These are phyloP conservation scores for Jatropha multifida DNA, from an alignment of 441 rosid genomes.

Conservation along the genomic window DNA sequence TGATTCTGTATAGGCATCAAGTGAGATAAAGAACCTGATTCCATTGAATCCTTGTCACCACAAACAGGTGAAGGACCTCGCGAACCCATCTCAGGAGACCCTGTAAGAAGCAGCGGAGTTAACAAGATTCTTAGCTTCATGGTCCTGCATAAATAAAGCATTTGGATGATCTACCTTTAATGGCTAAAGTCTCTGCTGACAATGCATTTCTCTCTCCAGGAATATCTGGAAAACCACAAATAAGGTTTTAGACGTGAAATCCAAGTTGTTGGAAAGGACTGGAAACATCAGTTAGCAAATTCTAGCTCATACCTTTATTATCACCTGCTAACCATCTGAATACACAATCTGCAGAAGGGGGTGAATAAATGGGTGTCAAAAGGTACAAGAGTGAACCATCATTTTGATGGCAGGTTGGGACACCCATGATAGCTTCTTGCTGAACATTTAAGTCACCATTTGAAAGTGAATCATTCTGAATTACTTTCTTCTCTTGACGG, in stretches of 20 bases:
- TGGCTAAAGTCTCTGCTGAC: constrained; percentile 28
- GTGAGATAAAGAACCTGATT: constrained; percentile 35
- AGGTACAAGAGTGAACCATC: constrained; percentile 76
- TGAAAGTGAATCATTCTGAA: constrained; percentile 23
- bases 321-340: constrained; percentile 49
- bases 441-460: constrained; percentile 25
- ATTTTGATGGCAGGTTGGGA: constrained; percentile 69
- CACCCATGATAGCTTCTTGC: constrained; percentile 49
- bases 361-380: constrained; percentile 64
- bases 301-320: constrained; percentile 47
- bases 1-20: constrained; percentile 30
- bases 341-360: constrained; percentile 70
- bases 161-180: constrained; percentile 34
- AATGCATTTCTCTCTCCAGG: constrained; percentile 27
- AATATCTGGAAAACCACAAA: constrained; percentile 35
- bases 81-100: constrained; percentile 37
- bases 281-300: constrained; percentile 24
- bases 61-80: constrained; percentile 35
- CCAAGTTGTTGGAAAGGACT: not conserved
- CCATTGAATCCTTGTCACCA: constrained; percentile 27
- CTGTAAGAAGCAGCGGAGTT: constrained; percentile 32
- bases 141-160: constrained; percentile 12
- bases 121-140: constrained; percentile 15
- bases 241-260: constrained; percentile 19
- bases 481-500: constrained; percentile 29